Conservation (phyloP, 352 stramenopile genomes). For the Phytopythium ostracodes region DNA sequence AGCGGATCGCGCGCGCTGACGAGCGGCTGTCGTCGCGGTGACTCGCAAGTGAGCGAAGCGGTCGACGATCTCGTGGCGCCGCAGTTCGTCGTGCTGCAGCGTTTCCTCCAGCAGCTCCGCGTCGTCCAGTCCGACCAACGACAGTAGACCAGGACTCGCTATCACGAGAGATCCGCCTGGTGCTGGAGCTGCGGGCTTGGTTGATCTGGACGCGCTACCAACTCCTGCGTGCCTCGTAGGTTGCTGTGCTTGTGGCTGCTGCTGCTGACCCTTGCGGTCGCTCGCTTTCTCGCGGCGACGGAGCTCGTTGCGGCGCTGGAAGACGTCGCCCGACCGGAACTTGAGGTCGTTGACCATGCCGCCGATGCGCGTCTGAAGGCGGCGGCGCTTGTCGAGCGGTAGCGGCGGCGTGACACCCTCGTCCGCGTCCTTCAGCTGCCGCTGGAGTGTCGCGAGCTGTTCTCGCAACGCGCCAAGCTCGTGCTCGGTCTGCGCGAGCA, state of each 20-base stretch:
- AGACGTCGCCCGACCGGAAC: slow-evolving; percentile 60
- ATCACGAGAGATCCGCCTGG: neutral
- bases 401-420: slow-evolving; percentile 7
- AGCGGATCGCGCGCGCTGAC: slow-evolving; percentile 3
- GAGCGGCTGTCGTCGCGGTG: neutral
- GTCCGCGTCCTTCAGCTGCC: slow-evolving; percentile 24
- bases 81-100: slow-evolving; percentile 50
- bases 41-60: slow-evolving; percentile 15
- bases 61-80: slow-evolving; percentile 51
- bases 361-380: slow-evolving; percentile 47
- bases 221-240: neutral
- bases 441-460: slow-evolving; percentile 44
- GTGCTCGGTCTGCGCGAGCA: slow-evolving; percentile 61
- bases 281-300: slow-evolving; percentile 44
- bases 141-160: neutral
- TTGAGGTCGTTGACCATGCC: slow-evolving; percentile 57
- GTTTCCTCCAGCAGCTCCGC: slow-evolving; percentile 23
- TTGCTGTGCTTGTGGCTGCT: neutral
- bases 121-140: slow-evolving; percentile 5
- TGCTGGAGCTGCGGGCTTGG: neutral
- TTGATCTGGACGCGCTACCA: neutral
- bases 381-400: slow-evolving; percentile 34
- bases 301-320: slow-evolving; percentile 72
- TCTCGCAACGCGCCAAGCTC: slow-evolving; percentile 56
- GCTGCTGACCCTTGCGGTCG: slow-evolving; percentile 10